phyloP scores from a whole-genome alignment of 176 grass and related monocot species.

The sorghum (Sorghum bicolor) region Sorghum_bicolor_NCBIv3 NC_012875.2:60118001-60118500 shows the following conservation, averaged over 20 bases:
- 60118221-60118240: conserved; percentile 67
- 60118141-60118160: conserved; percentile 66
- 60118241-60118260: conserved; percentile 67
- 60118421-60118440: conserved; percentile 88
- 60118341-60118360: conserved; percentile 86
- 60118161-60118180: conserved; percentile 70
- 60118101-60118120: conserved; percentile 91
- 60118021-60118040: conserved; percentile 82
- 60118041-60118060: conserved; percentile 82
- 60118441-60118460: conserved; percentile 94
- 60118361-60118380: conserved; percentile 80
- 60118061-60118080: conserved; percentile 81
- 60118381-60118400: conserved; percentile 55
- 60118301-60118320: conserved; percentile 72
- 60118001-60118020: conserved; percentile 74
- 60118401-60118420: conserved; percentile 72
- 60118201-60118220: conserved; percentile 79
- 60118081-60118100: conserved; percentile 79
- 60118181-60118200: conserved; percentile 90
- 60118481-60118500: conserved; percentile 67
- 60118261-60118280: conserved; percentile 86
- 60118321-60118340: conserved; percentile 86
- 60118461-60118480: conserved; percentile 76
- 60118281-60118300: conserved; percentile 81
- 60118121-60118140: conserved; percentile 82